These are phyloP conservation scores for Hemisphaericaspora lyxosophila DNA, from an alignment of 1,139 yeast species.

Conservation along the genomic window DNA sequence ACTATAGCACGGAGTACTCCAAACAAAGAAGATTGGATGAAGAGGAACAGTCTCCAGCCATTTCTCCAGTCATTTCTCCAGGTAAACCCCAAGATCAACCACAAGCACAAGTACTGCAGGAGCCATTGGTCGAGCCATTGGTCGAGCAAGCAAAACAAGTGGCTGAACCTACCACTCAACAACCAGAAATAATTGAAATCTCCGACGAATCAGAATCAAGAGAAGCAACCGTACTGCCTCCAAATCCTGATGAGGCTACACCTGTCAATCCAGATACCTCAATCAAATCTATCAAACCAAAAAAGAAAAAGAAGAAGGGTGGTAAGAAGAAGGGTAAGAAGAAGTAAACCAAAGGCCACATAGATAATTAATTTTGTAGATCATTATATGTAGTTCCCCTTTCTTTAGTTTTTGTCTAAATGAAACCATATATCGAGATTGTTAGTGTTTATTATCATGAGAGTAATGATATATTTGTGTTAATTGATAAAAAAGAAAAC, in stretches of 20 bases:
- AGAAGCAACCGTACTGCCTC: constrained; percentile 1
- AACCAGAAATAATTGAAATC: no score
- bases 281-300: constrained; percentile 1
- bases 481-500: no score
- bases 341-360: no score
- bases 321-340: constrained; percentile 19
- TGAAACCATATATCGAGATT: no score
- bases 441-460: no score
- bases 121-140: background rate
- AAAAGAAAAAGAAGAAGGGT: constrained; percentile 15
- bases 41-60: background rate
- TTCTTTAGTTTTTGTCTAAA: no score
- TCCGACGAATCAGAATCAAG: background rate
- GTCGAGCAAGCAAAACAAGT: background rate
- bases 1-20: constrained; percentile 6
- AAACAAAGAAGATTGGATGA: constrained; percentile 4
- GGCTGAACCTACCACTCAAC: background rate
- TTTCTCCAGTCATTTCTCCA: background rate
- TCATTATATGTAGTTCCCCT: background rate
- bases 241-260: constrained; percentile 7
- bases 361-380: background rate
- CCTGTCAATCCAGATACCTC: constrained; percentile 1
- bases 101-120: background rate
- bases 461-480: no score
- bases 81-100: background rate